These are phyloP conservation scores for Cercospora berteroae DNA, from an alignment of 2,329 filamentous ascomycete species.

Conservation along the genomic window DNA sequence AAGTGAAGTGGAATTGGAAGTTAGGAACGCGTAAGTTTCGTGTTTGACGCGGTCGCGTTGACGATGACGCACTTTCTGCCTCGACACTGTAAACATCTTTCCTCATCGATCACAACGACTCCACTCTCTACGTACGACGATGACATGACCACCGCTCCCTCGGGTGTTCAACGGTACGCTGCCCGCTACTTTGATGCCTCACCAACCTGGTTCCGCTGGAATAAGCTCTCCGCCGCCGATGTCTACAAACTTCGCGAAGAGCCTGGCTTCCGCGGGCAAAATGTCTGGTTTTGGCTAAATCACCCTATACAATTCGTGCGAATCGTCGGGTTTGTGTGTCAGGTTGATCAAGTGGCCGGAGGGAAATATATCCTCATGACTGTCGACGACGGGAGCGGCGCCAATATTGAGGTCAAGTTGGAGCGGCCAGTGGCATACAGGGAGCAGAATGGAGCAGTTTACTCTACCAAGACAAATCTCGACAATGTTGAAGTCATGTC, in stretches of 20 bases:
- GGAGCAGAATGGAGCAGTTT: constrained; percentile 1
- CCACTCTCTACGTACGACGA: constrained; percentile 19
- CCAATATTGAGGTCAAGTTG: constrained; percentile 56
- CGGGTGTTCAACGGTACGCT: constrained; percentile 48
- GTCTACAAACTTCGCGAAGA: constrained; percentile 53
- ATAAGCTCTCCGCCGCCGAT: constrained; percentile 58
- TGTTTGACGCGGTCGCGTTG: constrained; percentile 10
- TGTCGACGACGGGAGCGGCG: constrained; percentile 62
- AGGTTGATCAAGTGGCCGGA: constrained; percentile 39
- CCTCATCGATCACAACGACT: constrained; percentile 9
- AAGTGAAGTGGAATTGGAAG: not conserved
- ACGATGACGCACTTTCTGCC: constrained; percentile 8
- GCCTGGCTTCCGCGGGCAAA: constrained; percentile 53
- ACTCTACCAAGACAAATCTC: constrained; percentile 33
- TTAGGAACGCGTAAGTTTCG: not conserved
- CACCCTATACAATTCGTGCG: constrained; percentile 51
- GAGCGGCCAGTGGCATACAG: constrained; percentile 34
- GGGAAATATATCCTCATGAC: constrained; percentile 51
- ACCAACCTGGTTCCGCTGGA: constrained; percentile 62
- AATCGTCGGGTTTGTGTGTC: constrained; percentile 47
- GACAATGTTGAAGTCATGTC: constrained; percentile 42
- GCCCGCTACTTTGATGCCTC: constrained; percentile 60
- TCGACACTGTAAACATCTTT: constrained; percentile 9
- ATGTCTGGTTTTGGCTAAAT: constrained; percentile 57
- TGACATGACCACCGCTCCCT: constrained; percentile 39